phyloP scores from a whole-genome alignment of 2,329 filamentous ascomycete species.

The Teratosphaeria destructans region DNA sequence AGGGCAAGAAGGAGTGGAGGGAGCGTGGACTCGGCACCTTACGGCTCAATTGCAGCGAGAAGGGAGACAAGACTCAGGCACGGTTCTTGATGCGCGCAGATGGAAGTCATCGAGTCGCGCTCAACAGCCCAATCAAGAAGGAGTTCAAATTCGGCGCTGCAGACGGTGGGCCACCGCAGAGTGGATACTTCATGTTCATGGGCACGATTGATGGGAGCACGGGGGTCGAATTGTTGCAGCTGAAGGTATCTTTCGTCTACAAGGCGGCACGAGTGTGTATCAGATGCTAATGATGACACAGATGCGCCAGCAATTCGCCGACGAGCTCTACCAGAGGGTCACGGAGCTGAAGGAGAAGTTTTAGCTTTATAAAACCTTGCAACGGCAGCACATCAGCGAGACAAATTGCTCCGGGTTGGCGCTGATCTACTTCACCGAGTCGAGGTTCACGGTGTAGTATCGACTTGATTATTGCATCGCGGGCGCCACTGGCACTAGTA shows the following conservation, averaged over 20 bases:
- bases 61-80: constrained; percentile 44
- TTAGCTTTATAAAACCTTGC: constrained; percentile 10
- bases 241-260: constrained; percentile 40
- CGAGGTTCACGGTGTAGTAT: too few relatives aligned
- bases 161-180: constrained; percentile 51
- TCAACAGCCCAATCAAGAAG: constrained; percentile 74
- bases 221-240: constrained; percentile 41
- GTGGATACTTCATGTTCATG: constrained; percentile 59
- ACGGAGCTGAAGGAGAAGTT: constrained; percentile 30
- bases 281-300: constrained; percentile 6
- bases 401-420: too few relatives aligned
- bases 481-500: too few relatives aligned
- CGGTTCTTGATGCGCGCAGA: constrained; percentile 87
- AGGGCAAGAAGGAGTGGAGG: constrained; percentile 61
- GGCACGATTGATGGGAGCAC: constrained; percentile 44
- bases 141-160: constrained; percentile 66
- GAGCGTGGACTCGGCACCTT: constrained; percentile 77
- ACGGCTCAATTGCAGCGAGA: constrained; percentile 60
- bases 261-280: not conserved
- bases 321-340: constrained; percentile 38
- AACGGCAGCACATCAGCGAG: not conserved
- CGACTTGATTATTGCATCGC: too few relatives aligned
- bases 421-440: too few relatives aligned
- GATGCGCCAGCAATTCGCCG: constrained; percentile 34
- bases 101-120: constrained; percentile 72